These are phyloP conservation scores for Saxispiralis lemnorum DNA, from an alignment of 495 filamentous ascomycete species.

Conservation along the genomic window DNA sequence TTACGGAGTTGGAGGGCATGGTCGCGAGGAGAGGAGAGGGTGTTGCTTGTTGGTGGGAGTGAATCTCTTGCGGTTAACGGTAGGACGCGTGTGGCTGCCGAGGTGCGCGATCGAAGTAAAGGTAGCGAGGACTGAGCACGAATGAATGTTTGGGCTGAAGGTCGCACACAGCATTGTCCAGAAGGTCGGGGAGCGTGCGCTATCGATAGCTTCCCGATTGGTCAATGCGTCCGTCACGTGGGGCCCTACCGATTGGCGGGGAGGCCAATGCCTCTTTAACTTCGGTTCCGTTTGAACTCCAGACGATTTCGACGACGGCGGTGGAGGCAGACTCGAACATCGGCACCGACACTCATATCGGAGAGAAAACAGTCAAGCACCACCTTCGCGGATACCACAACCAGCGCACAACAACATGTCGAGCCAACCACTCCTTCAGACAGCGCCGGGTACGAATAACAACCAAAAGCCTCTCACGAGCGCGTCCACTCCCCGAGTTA, in stretches of 20 bases:
- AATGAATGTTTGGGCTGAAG: background rate
- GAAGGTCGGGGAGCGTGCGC: background rate
- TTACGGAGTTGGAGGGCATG: conserved; percentile 11
- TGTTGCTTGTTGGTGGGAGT: background rate
- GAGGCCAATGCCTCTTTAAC: too few relatives aligned
- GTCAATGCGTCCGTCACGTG: background rate
- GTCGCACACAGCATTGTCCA: too few relatives aligned
- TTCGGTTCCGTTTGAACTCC: too few relatives aligned
- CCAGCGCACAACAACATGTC: conserved; percentile 46
- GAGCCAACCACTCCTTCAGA: conserved; percentile 85
- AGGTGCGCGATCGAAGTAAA: too few relatives aligned
- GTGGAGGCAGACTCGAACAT: too few relatives aligned
- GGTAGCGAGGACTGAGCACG: background rate
- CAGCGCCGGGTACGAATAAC: conserved; percentile 48
- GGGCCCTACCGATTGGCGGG: background rate
- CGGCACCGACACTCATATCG: too few relatives aligned
- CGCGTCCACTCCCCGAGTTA: conserved; percentile 1
- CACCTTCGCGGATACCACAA: background rate
- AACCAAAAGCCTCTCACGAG: conserved; percentile 1
- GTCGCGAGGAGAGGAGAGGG: background rate
- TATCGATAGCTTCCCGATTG: background rate
- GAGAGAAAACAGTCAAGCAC: too few relatives aligned
- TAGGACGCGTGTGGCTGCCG: too few relatives aligned
- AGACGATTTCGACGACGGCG: too few relatives aligned
- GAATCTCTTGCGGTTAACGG: too few relatives aligned